A percentile compares a stretch with the other conserved stretches of the same genome.
These are phyloP conservation scores for Aspergillaceae sp. DNA, from an alignment of 2,329 filamentous ascomycete genomes.

Conservation along the genomic window DNA sequence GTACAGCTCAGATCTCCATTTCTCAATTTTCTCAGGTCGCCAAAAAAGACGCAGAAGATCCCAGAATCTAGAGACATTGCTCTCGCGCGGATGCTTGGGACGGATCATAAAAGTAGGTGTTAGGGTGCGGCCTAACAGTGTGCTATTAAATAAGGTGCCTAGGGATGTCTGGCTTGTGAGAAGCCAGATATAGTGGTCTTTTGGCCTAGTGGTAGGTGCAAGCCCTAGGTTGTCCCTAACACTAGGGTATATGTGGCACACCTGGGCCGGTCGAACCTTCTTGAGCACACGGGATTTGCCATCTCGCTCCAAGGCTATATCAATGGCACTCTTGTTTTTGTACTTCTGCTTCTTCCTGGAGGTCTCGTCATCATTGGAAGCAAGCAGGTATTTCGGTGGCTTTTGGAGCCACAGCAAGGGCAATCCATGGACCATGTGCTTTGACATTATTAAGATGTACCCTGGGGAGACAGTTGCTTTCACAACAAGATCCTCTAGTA, in stretches of 20 bases:
- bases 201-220: no score
- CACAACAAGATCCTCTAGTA: background rate
- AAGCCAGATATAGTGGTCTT: no score
- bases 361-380: background rate
- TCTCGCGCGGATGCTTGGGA: no score
- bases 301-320: background rate
- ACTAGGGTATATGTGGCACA: background rate
- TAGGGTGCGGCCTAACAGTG: no score
- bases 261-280: background rate
- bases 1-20: background rate
- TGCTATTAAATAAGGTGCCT: no score
- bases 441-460: background rate
- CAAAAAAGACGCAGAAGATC: background rate
- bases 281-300: background rate
- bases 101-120: no score
- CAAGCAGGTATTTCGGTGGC: no score
- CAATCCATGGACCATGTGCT: background rate
- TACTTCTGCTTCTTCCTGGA: background rate
- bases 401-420: background rate
- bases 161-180: no score
- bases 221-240: background rate
- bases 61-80: background rate
- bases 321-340: background rate
- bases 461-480: background rate
- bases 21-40: background rate